phyloP scores from a whole-genome alignment of 192 early-diverging fungal genomes.

The Backusella australiensis region DNA sequence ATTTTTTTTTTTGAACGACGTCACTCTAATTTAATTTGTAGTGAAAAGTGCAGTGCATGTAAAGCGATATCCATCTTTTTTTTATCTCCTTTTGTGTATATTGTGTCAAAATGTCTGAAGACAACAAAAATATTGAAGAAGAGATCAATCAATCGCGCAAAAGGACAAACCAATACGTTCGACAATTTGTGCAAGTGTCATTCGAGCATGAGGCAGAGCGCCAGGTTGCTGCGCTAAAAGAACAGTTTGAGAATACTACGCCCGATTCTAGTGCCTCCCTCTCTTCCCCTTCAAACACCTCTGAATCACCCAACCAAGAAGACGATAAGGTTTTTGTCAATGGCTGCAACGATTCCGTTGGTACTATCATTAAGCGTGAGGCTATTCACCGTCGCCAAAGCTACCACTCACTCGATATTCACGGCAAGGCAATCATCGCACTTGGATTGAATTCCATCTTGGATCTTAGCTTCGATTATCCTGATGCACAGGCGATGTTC shows the following conservation, averaged over 20 bases:
- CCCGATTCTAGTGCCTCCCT: not conserved
- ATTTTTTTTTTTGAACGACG: no score
- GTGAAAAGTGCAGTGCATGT: no score
- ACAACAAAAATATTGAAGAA: conserved; percentile 8
- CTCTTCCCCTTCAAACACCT: not conserved
- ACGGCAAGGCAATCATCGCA: not conserved
- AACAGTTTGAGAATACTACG: not conserved
- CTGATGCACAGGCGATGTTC: not conserved
- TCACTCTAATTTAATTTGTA: no score
- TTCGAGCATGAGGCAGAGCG: not conserved
- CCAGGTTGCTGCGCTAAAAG: not conserved
- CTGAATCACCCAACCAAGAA: not conserved
- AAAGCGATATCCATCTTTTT: not conserved
- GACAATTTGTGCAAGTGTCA: not conserved
- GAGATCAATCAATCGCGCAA: not conserved
- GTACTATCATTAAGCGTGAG: not conserved
- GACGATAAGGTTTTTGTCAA: not conserved
- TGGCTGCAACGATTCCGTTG: not conserved
- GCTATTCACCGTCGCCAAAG: not conserved
- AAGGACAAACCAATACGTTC: not conserved
- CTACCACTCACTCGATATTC: conserved; percentile 4
- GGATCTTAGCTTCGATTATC: not conserved
- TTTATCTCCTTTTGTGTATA: not conserved
- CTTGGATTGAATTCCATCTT: conserved; percentile 8
- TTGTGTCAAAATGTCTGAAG: conserved; percentile 6